phyloP scores from a whole-genome alignment of 1,284 basidiomycete species.

The Pseudozyma sp. region DNA sequence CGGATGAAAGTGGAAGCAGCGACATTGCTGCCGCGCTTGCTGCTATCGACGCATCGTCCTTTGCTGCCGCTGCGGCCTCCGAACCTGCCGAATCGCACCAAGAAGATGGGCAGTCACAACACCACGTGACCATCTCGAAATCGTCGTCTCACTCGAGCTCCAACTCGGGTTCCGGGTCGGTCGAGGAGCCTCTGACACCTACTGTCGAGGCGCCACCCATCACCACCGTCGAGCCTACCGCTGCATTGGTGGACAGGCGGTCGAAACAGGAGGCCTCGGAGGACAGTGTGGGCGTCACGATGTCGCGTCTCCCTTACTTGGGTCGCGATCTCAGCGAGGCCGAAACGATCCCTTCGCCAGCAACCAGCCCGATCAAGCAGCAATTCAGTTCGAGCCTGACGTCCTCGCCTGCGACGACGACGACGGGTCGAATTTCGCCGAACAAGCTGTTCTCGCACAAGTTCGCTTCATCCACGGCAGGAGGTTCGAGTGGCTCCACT shows the following conservation, averaged over 20 bases:
- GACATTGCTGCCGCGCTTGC: conserved; percentile 31
- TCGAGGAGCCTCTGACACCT: conserved; percentile 10
- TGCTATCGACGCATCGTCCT: conserved; percentile 20
- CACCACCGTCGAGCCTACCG: neutral
- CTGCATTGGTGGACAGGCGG: neutral
- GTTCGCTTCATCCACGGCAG: conserved; percentile 13
- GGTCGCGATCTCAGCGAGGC: neutral
- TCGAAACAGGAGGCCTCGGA: neutral
- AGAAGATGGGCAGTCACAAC: neutral
- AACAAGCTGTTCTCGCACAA: conserved; percentile 43
- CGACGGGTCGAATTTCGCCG: conserved; percentile 39
- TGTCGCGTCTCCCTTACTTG: neutral
- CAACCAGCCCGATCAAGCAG: conserved; percentile 14
- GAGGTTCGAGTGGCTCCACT: conserved; percentile 3
- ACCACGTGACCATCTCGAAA: conserved; percentile 20
- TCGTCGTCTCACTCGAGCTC: conserved; percentile 23
- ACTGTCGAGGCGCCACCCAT: conserved; percentile 5
- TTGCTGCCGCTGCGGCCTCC: neutral
- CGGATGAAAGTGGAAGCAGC: conserved; percentile 21
- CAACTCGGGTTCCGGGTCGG: conserved; percentile 5
- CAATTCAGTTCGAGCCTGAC: conserved; percentile 4
- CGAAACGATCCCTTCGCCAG: neutral
- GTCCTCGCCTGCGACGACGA: neutral
- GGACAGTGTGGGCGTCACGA: conserved; percentile 4
- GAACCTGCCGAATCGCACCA: neutral